A percentile compares a stretch with the other conserved stretches of the same genome.
These are phyloP conservation scores for Epichloe aotearoae DNA, from an alignment of 2,329 filamentous ascomycete species.

Conservation along the genomic window DNA sequence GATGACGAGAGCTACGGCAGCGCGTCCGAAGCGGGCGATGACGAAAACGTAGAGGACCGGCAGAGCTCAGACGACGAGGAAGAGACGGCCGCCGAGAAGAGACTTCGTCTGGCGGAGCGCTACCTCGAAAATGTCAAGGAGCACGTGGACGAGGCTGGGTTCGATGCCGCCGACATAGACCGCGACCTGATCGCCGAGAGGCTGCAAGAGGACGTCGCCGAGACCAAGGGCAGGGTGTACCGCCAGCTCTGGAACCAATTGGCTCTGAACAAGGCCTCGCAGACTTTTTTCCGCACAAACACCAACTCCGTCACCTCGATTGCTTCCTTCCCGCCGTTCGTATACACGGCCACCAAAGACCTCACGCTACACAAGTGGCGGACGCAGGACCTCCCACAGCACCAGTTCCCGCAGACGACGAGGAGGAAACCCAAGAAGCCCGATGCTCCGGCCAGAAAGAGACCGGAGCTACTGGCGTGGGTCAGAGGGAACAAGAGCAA, in stretches of 20 bases:
- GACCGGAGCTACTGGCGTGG: slow-evolving; percentile 49
- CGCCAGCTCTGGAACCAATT: slow-evolving; percentile 63
- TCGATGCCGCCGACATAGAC: slow-evolving; percentile 90
- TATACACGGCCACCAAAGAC: slow-evolving; percentile 84
- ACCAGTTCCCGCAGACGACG: slow-evolving; percentile 47
- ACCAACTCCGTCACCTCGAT: slow-evolving; percentile 67
- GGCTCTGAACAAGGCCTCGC: slow-evolving; percentile 51
- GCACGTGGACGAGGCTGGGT: slow-evolving; percentile 69
- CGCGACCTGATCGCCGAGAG: slow-evolving; percentile 82
- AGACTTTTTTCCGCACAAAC: slow-evolving; percentile 67
- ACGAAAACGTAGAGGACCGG: slow-evolving; percentile 28
- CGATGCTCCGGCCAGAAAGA: slow-evolving; percentile 43
- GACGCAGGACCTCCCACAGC: slow-evolving; percentile 50
- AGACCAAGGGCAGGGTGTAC: slow-evolving; percentile 83
- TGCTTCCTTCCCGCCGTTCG: slow-evolving; percentile 64
- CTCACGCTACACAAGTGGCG: slow-evolving; percentile 80
- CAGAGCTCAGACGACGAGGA: slow-evolving; percentile 55
- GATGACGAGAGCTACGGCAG: slow-evolving; percentile 39
- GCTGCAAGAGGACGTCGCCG: slow-evolving; percentile 81
- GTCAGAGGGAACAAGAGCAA: slow-evolving; percentile 49
- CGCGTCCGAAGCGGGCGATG: slow-evolving; percentile 27
- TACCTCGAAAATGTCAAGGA: slow-evolving; percentile 84
- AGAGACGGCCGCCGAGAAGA: slow-evolving; percentile 81
- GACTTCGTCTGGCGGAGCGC: slow-evolving; percentile 75
- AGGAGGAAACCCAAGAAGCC: slow-evolving; percentile 45